A percentile compares a stretch with the other conserved stretches of the same genome.
Conservation (phyloP, 2,329 filamentous ascomycete genomes). For the Trichoderma endophyticum region DNA sequence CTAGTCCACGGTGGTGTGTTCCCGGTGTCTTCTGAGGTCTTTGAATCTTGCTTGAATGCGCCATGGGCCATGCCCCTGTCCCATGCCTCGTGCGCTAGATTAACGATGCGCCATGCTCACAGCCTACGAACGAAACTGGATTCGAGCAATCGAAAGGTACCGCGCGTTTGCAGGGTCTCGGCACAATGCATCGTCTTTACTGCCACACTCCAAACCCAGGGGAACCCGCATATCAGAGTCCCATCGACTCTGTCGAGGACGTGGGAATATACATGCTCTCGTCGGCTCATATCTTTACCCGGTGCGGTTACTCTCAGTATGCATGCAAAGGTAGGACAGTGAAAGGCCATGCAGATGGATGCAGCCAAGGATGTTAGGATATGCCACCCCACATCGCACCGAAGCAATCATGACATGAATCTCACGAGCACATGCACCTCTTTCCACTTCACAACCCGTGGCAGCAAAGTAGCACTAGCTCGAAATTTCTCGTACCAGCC, state of each 20-base stretch:
- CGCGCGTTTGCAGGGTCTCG: background rate
- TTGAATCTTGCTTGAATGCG: background rate
- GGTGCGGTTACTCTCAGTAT: background rate
- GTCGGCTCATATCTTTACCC: background rate
- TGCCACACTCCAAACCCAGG: background rate
- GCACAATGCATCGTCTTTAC: background rate
- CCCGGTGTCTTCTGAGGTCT: background rate
- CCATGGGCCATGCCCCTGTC: background rate
- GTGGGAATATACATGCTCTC: background rate
- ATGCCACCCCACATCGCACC: conserved; percentile 15
- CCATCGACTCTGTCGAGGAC: background rate
- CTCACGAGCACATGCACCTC: conserved; percentile 2
- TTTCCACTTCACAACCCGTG: background rate
- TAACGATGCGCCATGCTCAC: background rate
- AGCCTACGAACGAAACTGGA: background rate
- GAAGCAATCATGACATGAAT: conserved; percentile 1
- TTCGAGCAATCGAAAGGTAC: background rate
- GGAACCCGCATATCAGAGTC: background rate
- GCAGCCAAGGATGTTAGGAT: conserved; percentile 16
- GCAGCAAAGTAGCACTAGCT: conserved; percentile 15
- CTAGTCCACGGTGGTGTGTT: background rate
- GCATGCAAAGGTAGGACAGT: background rate
- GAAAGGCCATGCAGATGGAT: background rate
- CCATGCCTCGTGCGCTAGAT: background rate
- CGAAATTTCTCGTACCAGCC: background rate